A percentile compares a stretch with the other conserved stretches of the same genome.
These are phyloP conservation scores for Chenopodium quinoa DNA, from an alignment of 148 eudicot species.

Conservation along the genomic window DNA sequence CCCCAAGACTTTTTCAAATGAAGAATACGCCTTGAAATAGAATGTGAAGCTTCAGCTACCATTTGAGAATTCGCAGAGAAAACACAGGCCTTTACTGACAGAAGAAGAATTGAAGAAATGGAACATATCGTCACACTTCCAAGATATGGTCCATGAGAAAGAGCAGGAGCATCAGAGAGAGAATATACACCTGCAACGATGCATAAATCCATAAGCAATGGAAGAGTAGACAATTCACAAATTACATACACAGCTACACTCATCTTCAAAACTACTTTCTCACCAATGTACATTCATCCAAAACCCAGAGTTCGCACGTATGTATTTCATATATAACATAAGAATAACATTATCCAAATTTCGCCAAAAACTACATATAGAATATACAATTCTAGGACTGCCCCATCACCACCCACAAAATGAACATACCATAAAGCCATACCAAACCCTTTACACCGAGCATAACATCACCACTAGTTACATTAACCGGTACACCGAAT, in stretches of 20 bases:
- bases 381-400: neutral
- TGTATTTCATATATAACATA: neutral
- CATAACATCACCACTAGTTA: neutral
- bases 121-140: conserved; percentile 85
- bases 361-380: neutral
- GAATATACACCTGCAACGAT: conserved; percentile 68
- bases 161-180: conserved; percentile 78
- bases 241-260: neutral
- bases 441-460: neutral
- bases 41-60: conserved; percentile 74
- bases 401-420: neutral
- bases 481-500: neutral
- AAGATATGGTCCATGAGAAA: conserved; percentile 88
- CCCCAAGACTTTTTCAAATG: conserved; percentile 98
- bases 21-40: conserved; percentile 63
- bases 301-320: neutral
- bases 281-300: neutral
- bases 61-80: conserved; percentile 82
- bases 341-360: neutral
- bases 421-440: neutral
- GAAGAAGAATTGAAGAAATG: conserved; percentile 63
- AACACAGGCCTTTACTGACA: conserved; percentile 83
- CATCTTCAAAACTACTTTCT: neutral
- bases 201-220: conserved; percentile 11
- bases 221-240: neutral